Conservation (phyloP, 2,329 filamentous ascomycete species). For the Hypoxylon sp. region DNA sequence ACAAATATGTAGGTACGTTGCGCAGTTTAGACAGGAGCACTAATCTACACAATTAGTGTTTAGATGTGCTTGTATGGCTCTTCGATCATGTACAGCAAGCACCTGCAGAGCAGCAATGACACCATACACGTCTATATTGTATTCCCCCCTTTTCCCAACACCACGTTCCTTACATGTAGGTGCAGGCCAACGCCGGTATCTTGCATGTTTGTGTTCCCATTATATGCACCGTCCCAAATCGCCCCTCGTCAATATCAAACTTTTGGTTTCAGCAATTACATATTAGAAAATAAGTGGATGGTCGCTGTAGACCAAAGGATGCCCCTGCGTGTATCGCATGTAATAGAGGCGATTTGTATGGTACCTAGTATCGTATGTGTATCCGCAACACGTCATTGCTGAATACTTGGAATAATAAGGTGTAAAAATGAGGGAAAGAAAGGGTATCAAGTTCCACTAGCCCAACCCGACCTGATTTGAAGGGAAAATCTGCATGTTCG, state of each 20-base stretch:
- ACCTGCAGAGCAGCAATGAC: background rate
- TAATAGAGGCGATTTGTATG: conserved; percentile 6
- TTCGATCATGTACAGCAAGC: background rate
- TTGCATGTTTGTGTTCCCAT: conserved; percentile 29
- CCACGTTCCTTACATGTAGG: background rate
- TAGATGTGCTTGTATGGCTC: background rate
- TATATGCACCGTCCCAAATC: conserved; percentile 28
- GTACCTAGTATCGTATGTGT: background rate
- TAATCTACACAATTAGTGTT: background rate
- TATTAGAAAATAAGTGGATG: conserved; percentile 39
- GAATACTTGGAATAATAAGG: conserved; percentile 3
- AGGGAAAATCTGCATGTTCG: conserved; percentile 30
- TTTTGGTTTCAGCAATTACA: conserved; percentile 33
- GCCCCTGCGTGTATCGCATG: background rate
- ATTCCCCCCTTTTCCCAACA: conserved; percentile 5
- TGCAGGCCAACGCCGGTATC: conserved; percentile 3
- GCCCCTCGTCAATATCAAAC: background rate
- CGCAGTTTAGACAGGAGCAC: background rate
- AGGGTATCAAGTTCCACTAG: conserved; percentile 45
- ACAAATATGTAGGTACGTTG: background rate
- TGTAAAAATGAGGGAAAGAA: conserved; percentile 36
- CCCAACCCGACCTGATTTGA: conserved; percentile 23
- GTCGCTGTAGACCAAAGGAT: background rate
- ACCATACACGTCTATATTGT: conserved; percentile 12
- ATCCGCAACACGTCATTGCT: background rate